Evolutionary conservation across 2,329 filamentous ascomycete genomes (phyloP).

Genomic region (Talaromyces sp.): DNA sequence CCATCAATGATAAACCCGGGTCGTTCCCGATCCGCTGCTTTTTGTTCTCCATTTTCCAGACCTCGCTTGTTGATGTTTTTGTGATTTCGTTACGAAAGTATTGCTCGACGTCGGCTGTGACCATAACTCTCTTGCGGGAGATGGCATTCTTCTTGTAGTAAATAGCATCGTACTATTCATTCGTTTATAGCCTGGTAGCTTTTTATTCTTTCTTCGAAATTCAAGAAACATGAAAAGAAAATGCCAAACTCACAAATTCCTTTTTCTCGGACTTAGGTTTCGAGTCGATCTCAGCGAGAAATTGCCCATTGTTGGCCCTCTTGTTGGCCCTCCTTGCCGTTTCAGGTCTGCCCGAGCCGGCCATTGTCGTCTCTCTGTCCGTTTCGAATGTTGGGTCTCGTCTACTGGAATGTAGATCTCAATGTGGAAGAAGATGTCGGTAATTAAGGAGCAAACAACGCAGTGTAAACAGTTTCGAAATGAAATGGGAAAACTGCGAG

Average conservation of each 20-base stretch:
- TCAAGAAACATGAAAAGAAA: neutral
- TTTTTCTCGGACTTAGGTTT: neutral
- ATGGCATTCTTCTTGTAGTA: neutral
- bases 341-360: neutral
- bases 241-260: neutral
- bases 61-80: neutral
- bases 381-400: neutral
- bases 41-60: neutral
- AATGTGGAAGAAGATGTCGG: neutral
- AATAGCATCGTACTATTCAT: neutral
- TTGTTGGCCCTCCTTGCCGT: neutral
- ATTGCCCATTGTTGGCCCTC: neutral
- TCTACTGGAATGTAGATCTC: neutral
- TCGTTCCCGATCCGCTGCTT: neutral
- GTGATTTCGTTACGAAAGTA: neutral
- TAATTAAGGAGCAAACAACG: neutral
- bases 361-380: neutral
- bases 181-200: neutral
- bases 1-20: neutral
- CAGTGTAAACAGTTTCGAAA: neutral
- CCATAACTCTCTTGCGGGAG: neutral
- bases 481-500: neutral
- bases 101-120: neutral
- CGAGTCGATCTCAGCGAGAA: neutral
- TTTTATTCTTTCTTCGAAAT: neutral